phyloP scores from a whole-genome alignment of 129 eudicot species.

The Deinandra increscens region DNA sequence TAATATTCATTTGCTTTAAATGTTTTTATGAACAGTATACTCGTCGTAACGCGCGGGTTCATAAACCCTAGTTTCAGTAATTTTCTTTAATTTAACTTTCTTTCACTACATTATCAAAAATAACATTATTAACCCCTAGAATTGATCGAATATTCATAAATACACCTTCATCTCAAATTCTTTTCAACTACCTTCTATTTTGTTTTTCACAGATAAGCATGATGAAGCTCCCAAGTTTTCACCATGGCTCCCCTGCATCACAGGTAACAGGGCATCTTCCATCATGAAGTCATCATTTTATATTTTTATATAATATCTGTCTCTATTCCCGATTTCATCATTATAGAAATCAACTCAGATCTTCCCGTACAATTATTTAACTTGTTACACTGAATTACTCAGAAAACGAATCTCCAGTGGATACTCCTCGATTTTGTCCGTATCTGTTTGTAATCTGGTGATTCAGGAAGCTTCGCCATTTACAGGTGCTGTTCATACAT shows the following conservation, averaged over 20 bases:
- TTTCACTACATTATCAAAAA: too few relatives aligned
- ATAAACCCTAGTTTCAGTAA: too few relatives aligned
- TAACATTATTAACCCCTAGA: not conserved
- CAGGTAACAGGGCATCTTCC: not conserved
- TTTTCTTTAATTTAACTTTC: too few relatives aligned
- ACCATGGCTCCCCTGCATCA: constrained; percentile 2
- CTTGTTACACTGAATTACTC: constrained; percentile 13
- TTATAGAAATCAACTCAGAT: constrained; percentile 17
- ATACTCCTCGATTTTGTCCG: not conserved
- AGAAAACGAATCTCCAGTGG: not conserved
- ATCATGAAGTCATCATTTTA: not conserved
- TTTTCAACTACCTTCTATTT: not conserved
- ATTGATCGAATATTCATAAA: too few relatives aligned
- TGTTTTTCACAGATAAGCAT: not conserved
- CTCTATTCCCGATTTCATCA: constrained; percentile 21
- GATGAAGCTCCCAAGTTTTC: not conserved
- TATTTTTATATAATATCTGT: not conserved
- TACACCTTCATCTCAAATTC: too few relatives aligned
- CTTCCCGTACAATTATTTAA: constrained; percentile 12
- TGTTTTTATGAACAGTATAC: too few relatives aligned
- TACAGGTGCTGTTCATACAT: constrained; percentile 14
- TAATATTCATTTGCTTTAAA: too few relatives aligned
- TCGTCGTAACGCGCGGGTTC: too few relatives aligned
- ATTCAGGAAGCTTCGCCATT: constrained; percentile 18
- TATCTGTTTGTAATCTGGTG: constrained; percentile 18